Conservation (phyloP, 768 basidiomycete genomes). For the Nidularia pulvinata region DNA sequence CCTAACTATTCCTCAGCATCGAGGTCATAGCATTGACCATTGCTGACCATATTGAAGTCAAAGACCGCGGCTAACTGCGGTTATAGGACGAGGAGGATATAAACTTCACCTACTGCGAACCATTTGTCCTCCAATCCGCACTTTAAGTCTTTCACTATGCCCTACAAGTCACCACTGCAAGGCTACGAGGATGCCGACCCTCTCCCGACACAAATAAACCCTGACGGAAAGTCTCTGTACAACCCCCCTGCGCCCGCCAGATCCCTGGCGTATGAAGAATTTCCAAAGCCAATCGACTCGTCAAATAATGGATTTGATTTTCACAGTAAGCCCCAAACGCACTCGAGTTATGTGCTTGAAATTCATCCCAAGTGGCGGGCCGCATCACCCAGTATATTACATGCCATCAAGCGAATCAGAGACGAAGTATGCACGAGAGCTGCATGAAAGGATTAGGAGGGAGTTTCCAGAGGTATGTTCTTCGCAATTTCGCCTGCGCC, state of each 20-base stretch:
- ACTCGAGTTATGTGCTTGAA: neutral
- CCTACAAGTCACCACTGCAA: slow-evolving; percentile 28
- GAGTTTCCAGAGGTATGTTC: slow-evolving; percentile 67
- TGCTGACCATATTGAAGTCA: too few species aligned
- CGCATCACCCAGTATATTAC: slow-evolving; percentile 55
- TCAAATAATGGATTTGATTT: slow-evolving; percentile 71
- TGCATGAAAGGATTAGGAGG: slow-evolving; percentile 57
- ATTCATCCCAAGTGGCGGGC: neutral
- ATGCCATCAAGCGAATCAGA: slow-evolving; percentile 43
- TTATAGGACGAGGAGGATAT: neutral
- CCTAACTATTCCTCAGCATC: too few species aligned
- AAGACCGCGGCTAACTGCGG: too few species aligned
- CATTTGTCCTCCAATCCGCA: too few species aligned
- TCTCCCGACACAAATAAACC: slow-evolving; percentile 41
- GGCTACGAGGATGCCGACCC: slow-evolving; percentile 37
- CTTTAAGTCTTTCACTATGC: slow-evolving; percentile 10
- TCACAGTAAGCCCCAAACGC: slow-evolving; percentile 53
- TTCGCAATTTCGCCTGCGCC: neutral
- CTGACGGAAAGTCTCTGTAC: slow-evolving; percentile 56
- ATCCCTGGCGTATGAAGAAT: slow-evolving; percentile 52
- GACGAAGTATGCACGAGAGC: slow-evolving; percentile 43
- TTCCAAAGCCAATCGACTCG: slow-evolving; percentile 52
- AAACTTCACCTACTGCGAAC: too few species aligned
- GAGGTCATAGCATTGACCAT: too few species aligned
- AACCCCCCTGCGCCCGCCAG: slow-evolving; percentile 43